Conservation (phyloP, 202 grass and related monocot genomes). For the Elaeis oleifera region DNA sequence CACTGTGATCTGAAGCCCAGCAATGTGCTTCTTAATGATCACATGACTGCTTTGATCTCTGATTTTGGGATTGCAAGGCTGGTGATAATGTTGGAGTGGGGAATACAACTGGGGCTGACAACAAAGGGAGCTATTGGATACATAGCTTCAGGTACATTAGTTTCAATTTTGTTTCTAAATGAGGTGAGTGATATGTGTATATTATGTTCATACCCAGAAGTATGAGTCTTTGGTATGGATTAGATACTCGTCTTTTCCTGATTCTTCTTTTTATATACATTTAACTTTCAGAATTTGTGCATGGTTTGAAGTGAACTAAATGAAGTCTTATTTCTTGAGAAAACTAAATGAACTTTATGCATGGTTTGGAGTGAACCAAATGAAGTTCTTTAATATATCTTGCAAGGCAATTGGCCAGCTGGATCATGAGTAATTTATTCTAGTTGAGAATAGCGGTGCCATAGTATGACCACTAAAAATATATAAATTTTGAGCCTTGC, state of each 20-base stretch:
- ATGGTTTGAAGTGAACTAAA: constrained; percentile 45
- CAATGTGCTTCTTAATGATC: constrained; percentile 83
- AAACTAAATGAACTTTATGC: not conserved
- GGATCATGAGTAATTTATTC: too few relatives aligned
- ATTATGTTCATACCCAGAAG: too few relatives aligned
- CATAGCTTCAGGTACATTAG: constrained; percentile 69
- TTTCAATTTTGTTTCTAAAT: not conserved
- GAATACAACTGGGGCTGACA: not conserved
- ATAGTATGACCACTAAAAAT: too few relatives aligned
- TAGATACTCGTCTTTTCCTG: not conserved
- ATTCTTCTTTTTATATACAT: not conserved
- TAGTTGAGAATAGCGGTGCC: too few relatives aligned
- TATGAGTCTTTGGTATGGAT: too few relatives aligned
- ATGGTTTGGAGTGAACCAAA: constrained; percentile 45
- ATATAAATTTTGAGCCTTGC: too few relatives aligned
- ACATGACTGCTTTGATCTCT: constrained; percentile 84
- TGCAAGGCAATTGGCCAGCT: too few relatives aligned
- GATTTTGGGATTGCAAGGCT: constrained; percentile 59
- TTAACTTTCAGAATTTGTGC: not conserved
- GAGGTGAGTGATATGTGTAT: too few relatives aligned
- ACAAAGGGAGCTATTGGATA: constrained; percentile 61
- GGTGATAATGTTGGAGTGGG: not conserved
- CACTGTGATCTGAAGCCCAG: constrained; percentile 94
- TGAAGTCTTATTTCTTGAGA: too few relatives aligned
- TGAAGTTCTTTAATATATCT: constrained; percentile 9